These are phyloP conservation scores for Curvularia hawaiiensis DNA, from an alignment of 2,329 filamentous ascomycete species.

Conservation along the genomic window DNA sequence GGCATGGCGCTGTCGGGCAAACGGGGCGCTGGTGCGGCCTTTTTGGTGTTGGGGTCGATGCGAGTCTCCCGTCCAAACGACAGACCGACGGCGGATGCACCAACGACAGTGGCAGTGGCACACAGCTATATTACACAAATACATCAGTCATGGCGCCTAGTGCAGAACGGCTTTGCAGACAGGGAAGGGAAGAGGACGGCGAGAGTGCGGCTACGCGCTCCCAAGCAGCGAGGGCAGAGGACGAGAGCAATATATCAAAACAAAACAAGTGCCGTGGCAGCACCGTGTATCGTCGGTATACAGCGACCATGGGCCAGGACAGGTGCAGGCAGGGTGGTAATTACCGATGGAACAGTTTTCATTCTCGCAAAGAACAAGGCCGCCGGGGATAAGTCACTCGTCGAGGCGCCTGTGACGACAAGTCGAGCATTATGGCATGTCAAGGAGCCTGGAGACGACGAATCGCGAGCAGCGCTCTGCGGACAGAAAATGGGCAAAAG, in stretches of 20 bases:
- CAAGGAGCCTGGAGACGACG: slow-evolving; percentile 34
- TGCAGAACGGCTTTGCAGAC: slow-evolving; percentile 25
- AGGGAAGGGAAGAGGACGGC: slow-evolving; percentile 30
- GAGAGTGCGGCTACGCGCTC: slow-evolving; percentile 33
- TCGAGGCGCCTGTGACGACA: slow-evolving; percentile 44
- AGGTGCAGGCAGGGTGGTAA: slow-evolving; percentile 26
- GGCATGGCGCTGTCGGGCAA: slow-evolving; percentile 36
- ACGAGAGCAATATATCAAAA: slow-evolving; percentile 34
- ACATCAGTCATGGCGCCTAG: slow-evolving; percentile 45
- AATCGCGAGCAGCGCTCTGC: slow-evolving; percentile 30
- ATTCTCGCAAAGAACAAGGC: slow-evolving; percentile 48
- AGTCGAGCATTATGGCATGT: slow-evolving; percentile 50
- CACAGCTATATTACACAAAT: slow-evolving; percentile 58
- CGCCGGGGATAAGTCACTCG: slow-evolving; percentile 46
- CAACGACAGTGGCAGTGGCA: slow-evolving; percentile 65
- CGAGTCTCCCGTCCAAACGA: slow-evolving; percentile 60
- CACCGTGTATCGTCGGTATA: slow-evolving; percentile 10
- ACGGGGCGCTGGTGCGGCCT: slow-evolving; percentile 43
- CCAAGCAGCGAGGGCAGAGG: slow-evolving; percentile 27
- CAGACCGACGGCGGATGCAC: slow-evolving; percentile 63
- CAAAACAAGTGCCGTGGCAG: slow-evolving; percentile 35
- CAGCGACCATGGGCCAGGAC: slow-evolving; percentile 18
- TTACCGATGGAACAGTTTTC: slow-evolving; percentile 55
- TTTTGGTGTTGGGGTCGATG: slow-evolving; percentile 48
- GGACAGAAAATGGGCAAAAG: slow-evolving; percentile 26